Conservation (phyloP, 192 early-diverging fungal species). For the Backusella sp. region DNA sequence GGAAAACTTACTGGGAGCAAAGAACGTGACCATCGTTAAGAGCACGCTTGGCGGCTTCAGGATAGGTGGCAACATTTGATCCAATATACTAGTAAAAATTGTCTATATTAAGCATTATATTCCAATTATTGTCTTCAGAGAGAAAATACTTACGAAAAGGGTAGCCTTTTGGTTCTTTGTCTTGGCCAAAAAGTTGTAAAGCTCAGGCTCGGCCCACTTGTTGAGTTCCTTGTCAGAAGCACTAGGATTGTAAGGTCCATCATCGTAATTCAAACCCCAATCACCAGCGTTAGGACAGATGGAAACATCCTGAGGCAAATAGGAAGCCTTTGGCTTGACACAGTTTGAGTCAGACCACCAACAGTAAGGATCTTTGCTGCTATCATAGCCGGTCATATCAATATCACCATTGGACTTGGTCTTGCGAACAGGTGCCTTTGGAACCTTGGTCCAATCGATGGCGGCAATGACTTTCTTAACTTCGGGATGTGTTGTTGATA, state of each 20-base stretch:
- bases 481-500: constrained; percentile 36
- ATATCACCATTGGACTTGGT: constrained; percentile 11
- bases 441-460: constrained; percentile 40
- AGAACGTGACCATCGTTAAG: constrained; percentile 55
- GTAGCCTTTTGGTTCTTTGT: constrained; percentile 22
- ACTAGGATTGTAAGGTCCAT: constrained; percentile 34
- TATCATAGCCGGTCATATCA: constrained; percentile 9
- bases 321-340: constrained; percentile 5
- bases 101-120: not conserved
- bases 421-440: constrained; percentile 32
- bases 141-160: constrained; percentile 10
- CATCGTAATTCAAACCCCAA: constrained; percentile 49
- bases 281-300: constrained; percentile 28
- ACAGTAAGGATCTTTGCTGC: constrained; percentile 18
- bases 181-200: constrained; percentile 28
- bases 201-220: constrained; percentile 16
- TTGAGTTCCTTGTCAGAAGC: not conserved
- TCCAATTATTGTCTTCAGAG: constrained; percentile 14
- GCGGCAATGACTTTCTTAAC: constrained; percentile 39
- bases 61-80: constrained; percentile 38
- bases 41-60: constrained; percentile 37
- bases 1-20: constrained; percentile 26
- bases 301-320: constrained; percentile 14
- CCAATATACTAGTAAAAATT: constrained; percentile 35
- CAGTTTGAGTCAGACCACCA: constrained; percentile 25